A percentile compares a stretch with the other conserved stretches of the same genome.
phyloP scores from a whole-genome alignment of 345 rosid genomes.

The Populus ilicifolia region DNA sequence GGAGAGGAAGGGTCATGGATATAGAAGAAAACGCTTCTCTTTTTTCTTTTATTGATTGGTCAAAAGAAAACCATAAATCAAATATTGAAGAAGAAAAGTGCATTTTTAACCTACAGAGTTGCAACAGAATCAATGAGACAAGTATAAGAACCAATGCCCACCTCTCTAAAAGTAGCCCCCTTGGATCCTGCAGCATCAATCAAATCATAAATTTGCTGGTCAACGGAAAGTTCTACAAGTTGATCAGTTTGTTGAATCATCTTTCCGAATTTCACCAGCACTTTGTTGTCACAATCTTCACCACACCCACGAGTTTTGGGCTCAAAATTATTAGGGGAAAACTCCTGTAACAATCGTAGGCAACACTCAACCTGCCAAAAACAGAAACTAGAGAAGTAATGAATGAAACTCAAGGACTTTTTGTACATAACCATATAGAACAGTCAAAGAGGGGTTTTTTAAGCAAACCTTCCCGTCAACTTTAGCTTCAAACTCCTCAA shows the following conservation, averaged over 20 bases:
- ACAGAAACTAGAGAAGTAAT: not conserved
- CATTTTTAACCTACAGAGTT: not conserved
- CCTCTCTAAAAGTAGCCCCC: conserved; percentile 74
- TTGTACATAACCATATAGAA: not conserved
- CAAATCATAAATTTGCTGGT: conserved; percentile 81
- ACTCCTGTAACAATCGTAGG: conserved; percentile 50
- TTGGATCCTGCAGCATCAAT: conserved; percentile 71
- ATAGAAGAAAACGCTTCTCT: not conserved
- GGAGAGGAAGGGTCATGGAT: not conserved
- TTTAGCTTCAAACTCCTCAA: conserved; percentile 70
- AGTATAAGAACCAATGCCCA: conserved; percentile 21
- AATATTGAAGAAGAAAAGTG: not conserved
- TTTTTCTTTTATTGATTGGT: not conserved
- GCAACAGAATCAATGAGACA: not conserved
- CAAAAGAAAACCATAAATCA: not conserved
- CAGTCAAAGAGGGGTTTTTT: not conserved
- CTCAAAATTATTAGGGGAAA: conserved; percentile 44
- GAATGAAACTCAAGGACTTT: not conserved
- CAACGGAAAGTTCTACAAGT: conserved; percentile 72
- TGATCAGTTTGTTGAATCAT: conserved; percentile 54
- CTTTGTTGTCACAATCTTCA: conserved; percentile 30
- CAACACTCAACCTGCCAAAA: conserved; percentile 61
- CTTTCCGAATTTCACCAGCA: conserved; percentile 67
- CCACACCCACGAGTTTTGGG: conserved; percentile 11
- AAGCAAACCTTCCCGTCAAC: conserved; percentile 67